Evolutionary conservation across 2,329 filamentous ascomycete genomes (phyloP).

Genomic region (Sporothrix humicola): DNA sequence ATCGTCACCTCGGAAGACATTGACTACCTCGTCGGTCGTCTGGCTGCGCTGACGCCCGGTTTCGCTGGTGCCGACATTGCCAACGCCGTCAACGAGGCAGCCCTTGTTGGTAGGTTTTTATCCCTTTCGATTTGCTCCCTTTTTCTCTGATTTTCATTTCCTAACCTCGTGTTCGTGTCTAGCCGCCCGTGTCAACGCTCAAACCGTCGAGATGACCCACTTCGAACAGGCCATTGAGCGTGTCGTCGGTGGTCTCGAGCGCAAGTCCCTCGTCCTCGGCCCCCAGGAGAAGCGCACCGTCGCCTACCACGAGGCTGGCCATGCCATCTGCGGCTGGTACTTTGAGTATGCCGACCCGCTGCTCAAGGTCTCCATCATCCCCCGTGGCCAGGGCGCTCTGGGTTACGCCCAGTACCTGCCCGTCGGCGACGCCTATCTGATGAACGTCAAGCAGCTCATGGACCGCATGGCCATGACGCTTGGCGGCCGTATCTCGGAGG

Average conservation of each 20-base stretch:
- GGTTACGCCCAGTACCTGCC: constrained; percentile 99
- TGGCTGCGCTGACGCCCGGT: constrained; percentile 90
- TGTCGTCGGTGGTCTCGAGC: constrained; percentile 93
- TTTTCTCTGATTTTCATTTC: constrained; percentile 3
- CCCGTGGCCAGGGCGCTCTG: constrained; percentile 88
- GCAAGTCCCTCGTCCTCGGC: constrained; percentile 92
- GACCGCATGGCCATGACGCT: constrained; percentile 99
- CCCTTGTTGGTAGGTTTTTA: constrained; percentile 78
- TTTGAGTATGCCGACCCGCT: constrained; percentile 95
- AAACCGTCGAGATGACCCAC: constrained; percentile 82
- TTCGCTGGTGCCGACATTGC: constrained; percentile 98
- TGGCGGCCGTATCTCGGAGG: constrained; percentile 91
- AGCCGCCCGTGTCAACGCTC: constrained; percentile 84
- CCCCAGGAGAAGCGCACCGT: constrained; percentile 83
- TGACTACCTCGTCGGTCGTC: constrained; percentile 83
- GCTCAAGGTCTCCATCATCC: constrained; percentile 98
- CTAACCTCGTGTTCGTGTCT: constrained; percentile 44
- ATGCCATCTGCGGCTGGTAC: constrained; percentile 98
- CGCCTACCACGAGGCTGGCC: constrained; percentile 75
- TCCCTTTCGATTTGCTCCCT: no score
- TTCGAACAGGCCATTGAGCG: constrained; percentile 98
- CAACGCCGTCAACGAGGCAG: constrained; percentile 97
- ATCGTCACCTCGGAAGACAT: constrained; percentile 92
- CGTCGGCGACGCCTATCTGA: constrained; percentile 86
- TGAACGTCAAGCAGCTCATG: constrained; percentile 96